These are phyloP conservation scores for Acanthamoeba healyi DNA, from an alignment of 208 protist species.

Conservation along the genomic window DNA sequence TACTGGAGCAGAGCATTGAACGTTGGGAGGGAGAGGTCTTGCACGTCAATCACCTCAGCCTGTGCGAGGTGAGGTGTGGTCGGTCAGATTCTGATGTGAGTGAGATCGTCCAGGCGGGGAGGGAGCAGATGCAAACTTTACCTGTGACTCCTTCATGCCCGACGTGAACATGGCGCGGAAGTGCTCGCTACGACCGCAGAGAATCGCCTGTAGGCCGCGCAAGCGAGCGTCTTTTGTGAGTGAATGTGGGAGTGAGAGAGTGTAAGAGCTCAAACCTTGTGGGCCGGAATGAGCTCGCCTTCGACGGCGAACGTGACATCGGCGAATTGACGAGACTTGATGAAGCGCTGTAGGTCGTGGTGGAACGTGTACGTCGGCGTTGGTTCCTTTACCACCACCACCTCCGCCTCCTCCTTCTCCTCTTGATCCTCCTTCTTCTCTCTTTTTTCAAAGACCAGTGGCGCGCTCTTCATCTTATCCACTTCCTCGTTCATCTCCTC, in stretches of 20 bases:
- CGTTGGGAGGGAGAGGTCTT: background rate
- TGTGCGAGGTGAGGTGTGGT: too few relatives aligned
- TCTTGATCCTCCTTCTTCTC: background rate
- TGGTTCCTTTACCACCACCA: background rate
- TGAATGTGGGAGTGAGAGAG: background rate
- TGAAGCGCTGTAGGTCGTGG: background rate
- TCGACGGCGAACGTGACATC: slow-evolving; percentile 36
- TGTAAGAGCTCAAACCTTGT: background rate
- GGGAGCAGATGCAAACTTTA: too few relatives aligned
- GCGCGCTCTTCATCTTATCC: background rate
- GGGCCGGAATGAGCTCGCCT: slow-evolving; percentile 28
- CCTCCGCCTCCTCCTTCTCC: background rate
- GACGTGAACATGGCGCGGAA: slow-evolving; percentile 59
- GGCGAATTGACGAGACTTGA: background rate
- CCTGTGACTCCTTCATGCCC: slow-evolving; percentile 60
- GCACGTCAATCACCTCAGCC: slow-evolving; percentile 3
- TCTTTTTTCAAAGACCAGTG: too few relatives aligned
- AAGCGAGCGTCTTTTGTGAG: background rate
- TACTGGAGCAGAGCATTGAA: background rate
- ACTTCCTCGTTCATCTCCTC: too few relatives aligned
- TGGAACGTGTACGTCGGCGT: background rate
- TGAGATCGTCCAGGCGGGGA: too few relatives aligned
- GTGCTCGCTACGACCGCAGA: slow-evolving; percentile 37
- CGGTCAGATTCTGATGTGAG: too few relatives aligned
- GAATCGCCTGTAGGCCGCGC: background rate